Conservation (phyloP, 768 basidiomycete genomes). For the Leccinum disarticulatum region DNA sequence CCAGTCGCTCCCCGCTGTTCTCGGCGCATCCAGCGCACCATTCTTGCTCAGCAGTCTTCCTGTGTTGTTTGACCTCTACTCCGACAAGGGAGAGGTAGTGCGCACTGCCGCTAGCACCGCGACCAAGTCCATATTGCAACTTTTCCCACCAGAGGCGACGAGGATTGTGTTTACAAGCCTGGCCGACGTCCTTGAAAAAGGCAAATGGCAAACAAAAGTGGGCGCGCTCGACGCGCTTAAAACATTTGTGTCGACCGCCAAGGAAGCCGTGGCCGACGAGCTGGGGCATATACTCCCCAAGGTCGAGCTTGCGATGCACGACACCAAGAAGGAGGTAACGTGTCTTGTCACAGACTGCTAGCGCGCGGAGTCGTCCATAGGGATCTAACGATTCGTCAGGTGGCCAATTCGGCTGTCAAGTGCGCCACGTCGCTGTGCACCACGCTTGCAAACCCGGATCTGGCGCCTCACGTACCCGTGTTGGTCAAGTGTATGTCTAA, state of each 20-base stretch:
- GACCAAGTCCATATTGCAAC: slow-evolving; percentile 79
- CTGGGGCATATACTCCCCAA: slow-evolving; percentile 80
- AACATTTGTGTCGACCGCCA: slow-evolving; percentile 63
- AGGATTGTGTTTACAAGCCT: slow-evolving; percentile 65
- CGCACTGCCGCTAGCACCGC: slow-evolving; percentile 77
- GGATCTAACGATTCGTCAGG: slow-evolving; percentile 44
- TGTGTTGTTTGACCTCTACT: slow-evolving; percentile 76
- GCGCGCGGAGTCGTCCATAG: not conserved
- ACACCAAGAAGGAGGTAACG: slow-evolving; percentile 92
- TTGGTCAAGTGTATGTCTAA: slow-evolving; percentile 95
- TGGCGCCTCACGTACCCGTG: slow-evolving; percentile 81
- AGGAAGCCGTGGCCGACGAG: slow-evolving; percentile 78
- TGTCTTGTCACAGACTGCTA: slow-evolving; percentile 31
- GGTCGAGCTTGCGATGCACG: slow-evolving; percentile 91
- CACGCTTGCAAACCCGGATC: slow-evolving; percentile 91
- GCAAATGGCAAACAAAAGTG: slow-evolving; percentile 96
- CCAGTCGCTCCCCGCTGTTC: slow-evolving; percentile 65
- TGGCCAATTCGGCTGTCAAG: slow-evolving; percentile 83
- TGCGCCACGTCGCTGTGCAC: slow-evolving; percentile 86
- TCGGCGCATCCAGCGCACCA: slow-evolving; percentile 72
- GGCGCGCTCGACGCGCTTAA: slow-evolving; percentile 87
- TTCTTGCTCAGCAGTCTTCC: slow-evolving; percentile 77
- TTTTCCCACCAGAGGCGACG: slow-evolving; percentile 81
- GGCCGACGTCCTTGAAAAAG: slow-evolving; percentile 72
- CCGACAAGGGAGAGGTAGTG: slow-evolving; percentile 94